These are phyloP conservation scores for Eimeria tenella DNA, from an alignment of 169 alveolate genomes.

Conservation along the genomic window DNA sequence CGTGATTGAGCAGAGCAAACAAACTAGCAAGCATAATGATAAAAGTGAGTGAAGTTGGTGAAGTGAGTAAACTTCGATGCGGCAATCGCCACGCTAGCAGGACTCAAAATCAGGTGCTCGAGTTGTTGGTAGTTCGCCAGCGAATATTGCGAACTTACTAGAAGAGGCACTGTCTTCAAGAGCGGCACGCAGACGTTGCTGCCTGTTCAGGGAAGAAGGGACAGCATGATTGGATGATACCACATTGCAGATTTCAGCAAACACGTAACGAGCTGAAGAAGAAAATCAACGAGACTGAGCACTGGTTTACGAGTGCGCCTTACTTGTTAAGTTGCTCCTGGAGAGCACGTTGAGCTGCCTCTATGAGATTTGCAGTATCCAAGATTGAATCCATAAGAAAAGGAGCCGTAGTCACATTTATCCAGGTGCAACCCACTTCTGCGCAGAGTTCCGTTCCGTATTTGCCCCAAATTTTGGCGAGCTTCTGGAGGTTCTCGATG, in stretches of 20 bases:
- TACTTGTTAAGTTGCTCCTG: slow-evolving; percentile 45
- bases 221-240: background rate
- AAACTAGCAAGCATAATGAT: no score
- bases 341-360: slow-evolving; percentile 64
- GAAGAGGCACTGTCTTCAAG: background rate
- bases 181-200: slow-evolving; percentile 22
- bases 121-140: no score
- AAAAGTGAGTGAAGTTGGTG: no score
- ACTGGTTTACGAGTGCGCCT: background rate
- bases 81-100: no score
- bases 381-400: slow-evolving; percentile 71
- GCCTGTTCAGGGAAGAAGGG: slow-evolving; percentile 32
- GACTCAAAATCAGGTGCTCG: no score
- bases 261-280: background rate
- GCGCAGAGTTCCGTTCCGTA: slow-evolving; percentile 63
- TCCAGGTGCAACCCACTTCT: slow-evolving; percentile 64
- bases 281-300: background rate
- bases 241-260: background rate
- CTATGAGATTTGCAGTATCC: slow-evolving; percentile 69
- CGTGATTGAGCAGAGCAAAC: no score
- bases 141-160: background rate
- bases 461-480: slow-evolving; percentile 38
- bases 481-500: background rate
- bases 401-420: slow-evolving; percentile 76
- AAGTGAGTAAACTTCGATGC: no score